A percentile compares a stretch with the other conserved stretches of the same genome.
These are phyloP conservation scores for Cladosporium cucumerinum DNA, from an alignment of 2,329 filamentous ascomycete species.

Conservation along the genomic window DNA sequence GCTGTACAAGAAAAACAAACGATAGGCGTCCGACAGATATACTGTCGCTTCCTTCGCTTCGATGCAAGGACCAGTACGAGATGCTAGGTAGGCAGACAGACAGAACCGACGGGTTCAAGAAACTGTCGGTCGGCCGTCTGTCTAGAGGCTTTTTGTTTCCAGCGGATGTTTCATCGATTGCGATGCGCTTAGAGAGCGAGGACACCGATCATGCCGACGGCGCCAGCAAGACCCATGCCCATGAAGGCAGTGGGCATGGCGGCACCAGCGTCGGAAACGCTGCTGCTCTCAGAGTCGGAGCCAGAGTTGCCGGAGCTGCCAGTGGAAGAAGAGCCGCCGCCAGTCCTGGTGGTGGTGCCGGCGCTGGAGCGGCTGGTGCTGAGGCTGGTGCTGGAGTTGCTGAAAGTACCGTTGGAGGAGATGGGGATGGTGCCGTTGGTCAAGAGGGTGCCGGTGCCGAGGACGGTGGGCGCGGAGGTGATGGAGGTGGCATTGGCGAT, in stretches of 20 bases:
- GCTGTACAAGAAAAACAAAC: neutral
- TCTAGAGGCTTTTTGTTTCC: neutral
- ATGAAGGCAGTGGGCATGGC: constrained; percentile 37
- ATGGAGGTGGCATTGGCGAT: constrained; percentile 16
- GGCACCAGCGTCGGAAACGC: constrained; percentile 24
- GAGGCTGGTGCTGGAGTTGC: neutral
- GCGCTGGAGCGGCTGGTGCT: neutral
- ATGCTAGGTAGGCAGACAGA: neutral
- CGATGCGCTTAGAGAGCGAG: constrained; percentile 38
- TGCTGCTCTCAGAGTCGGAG: constrained; percentile 19
- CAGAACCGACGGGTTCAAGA: neutral
- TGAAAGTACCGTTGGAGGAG: constrained; percentile 14
- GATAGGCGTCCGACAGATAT: neutral
- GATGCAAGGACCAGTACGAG: neutral
- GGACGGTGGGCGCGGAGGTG: constrained; percentile 8
- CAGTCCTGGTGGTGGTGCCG: constrained; percentile 8
- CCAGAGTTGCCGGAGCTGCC: constrained; percentile 10
- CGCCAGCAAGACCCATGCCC: constrained; percentile 41
- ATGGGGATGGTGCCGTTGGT: constrained; percentile 14
- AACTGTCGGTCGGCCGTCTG: neutral
- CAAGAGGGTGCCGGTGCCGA: constrained; percentile 13
- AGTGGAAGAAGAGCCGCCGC: constrained; percentile 6
- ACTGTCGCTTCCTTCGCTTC: neutral
- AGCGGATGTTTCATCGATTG: neutral
- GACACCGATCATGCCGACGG: constrained; percentile 42